Percentiles rank a stretch among this genome's conserved stretches.
phyloP scores from a whole-genome alignment of 306 rosid genomes.

The Cicer judaicum region DNA sequence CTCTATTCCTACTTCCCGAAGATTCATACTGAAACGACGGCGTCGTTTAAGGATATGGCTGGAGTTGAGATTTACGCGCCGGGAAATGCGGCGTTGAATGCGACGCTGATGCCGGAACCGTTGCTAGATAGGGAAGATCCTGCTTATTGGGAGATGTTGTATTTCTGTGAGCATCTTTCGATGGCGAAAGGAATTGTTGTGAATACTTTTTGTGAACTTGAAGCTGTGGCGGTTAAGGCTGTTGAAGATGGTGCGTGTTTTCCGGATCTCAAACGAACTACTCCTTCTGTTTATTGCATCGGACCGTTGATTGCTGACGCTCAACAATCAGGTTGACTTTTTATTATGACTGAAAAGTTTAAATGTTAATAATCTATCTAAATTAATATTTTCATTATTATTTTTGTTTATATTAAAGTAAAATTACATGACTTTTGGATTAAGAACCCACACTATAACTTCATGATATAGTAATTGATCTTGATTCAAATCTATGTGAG shows the following conservation, averaged over 20 bases:
- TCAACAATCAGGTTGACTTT: constrained; percentile 36
- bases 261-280: background rate
- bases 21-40: background rate
- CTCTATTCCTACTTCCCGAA: constrained; percentile 30
- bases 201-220: constrained; percentile 39
- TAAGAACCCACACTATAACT: no score
- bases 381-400: no score
- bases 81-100: constrained; percentile 29
- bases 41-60: constrained; percentile 35
- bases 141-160: constrained; percentile 40
- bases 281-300: constrained; percentile 22
- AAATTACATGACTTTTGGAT: no score
- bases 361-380: no score
- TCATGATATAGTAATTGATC: no score
- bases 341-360: no score
- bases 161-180: background rate
- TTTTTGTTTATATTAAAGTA: no score
- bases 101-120: constrained; percentile 31
- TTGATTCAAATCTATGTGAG: no score
- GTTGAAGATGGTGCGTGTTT: constrained; percentile 31
- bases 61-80: constrained; percentile 32
- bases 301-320: constrained; percentile 45
- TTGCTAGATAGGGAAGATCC: constrained; percentile 33
- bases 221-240: constrained; percentile 35
- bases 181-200: constrained; percentile 39